Base-by-base conservation (phyloP, 345 rosid species). In the Populus alba region DNA sequence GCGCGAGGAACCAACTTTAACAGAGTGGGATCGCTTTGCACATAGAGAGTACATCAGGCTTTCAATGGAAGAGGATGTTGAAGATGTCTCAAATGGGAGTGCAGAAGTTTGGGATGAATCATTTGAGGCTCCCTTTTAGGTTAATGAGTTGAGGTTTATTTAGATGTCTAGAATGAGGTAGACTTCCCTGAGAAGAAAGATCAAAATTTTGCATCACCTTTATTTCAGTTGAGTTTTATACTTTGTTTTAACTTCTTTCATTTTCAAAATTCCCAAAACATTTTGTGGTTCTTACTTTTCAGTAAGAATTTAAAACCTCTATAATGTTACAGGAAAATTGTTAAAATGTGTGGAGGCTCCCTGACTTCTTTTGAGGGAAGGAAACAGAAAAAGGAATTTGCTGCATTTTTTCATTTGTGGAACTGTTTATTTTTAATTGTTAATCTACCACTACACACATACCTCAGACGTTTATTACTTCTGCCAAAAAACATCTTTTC, bases 11-110 rank as follows among this genome's bases (percentile, higher is more conserved):
- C 98, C 98, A 16, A 88, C 94, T 66, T 85, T 92, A 92, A 95
- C 98, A 18, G 98, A 93, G 61, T 93, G 98, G 98, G 98, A 95
- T 79, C 92, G 98, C 16, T 95, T 95, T 90, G 97, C 98, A 6
- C 98, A 91, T 81, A 90, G 98, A 73, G 84, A 82, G 39, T 82
- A 82, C 47, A 78, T 82, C 70, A 77, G 84, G 68, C 81, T 82
- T 23, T 74, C 84, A 66, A 82, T 82, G 84, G 84, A 82, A 74
- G 84, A 81, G 77, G 84, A 82, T 74, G 84, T 74, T 29, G 81
- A 82, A 61, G 72, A 74, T 82, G 81, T 70, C 70, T 82, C 84
- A 6, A 78, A 82, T 78, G 84, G 84, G 41, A 82, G 79, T 31
- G 73, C 76, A 25, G 84, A 82, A 38, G 80, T 82, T 57, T 78